Evolutionary conservation across 257 asterid species (phyloP).

Genomic region (Nicotiana tomentosiformis): DNA sequence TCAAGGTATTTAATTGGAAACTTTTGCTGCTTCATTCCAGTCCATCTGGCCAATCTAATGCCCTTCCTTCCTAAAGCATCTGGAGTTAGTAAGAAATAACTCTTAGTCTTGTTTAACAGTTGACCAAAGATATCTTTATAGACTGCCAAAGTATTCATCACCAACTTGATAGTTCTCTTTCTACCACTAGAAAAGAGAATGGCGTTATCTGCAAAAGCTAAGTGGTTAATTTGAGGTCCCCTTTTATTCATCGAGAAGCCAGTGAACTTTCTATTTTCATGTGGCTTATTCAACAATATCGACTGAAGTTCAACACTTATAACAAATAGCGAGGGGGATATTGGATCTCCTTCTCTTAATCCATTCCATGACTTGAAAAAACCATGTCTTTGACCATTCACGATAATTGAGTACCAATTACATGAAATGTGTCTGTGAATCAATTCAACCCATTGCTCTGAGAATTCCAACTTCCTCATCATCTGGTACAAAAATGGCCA

Average conservation of each 20-base stretch:
- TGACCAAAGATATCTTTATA: not conserved
- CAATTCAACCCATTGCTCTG: not conserved
- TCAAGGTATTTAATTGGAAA: too few relatives aligned
- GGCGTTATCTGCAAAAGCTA: not conserved
- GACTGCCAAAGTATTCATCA: not conserved
- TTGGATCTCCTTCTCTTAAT: not conserved
- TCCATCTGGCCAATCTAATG: too few relatives aligned
- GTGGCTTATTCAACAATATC: not conserved
- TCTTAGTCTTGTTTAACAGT: not conserved
- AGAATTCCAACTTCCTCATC: too few relatives aligned
- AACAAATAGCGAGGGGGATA: not conserved
- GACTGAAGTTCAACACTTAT: not conserved
- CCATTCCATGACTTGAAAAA: not conserved
- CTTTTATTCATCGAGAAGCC: not conserved
- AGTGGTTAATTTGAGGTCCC: not conserved
- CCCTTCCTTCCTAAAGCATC: too few relatives aligned
- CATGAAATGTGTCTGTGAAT: too few relatives aligned
- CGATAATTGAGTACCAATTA: not conserved
- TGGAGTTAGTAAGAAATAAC: not conserved
- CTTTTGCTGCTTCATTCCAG: too few relatives aligned
- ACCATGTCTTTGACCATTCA: not conserved
- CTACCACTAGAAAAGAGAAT: not conserved
- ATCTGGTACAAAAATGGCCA: too few relatives aligned
- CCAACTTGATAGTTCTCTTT: too few relatives aligned
- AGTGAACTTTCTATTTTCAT: not conserved